Evolutionary conservation across 2,329 filamentous ascomycete genomes (phyloP), one percentile per base, ranked within the genome.

Genomic region (Hirsutella rhossiliensis): DNA sequence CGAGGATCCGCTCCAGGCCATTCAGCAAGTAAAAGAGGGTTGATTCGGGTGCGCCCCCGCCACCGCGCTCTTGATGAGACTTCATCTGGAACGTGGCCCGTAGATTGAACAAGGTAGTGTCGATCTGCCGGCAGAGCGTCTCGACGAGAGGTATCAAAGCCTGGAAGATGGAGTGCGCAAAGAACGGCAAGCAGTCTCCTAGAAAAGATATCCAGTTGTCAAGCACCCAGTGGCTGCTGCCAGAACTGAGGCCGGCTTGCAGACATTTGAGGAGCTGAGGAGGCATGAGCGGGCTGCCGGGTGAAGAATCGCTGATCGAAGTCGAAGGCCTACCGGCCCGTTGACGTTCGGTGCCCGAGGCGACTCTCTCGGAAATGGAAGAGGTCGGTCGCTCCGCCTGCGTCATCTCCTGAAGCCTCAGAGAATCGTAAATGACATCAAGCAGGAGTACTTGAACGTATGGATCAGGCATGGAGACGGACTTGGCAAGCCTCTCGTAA

Each of bases 201-300:
- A 98, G 71, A 52, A 98, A 89, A 28, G 77, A 73, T 11, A 96
- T 80, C 94, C 94, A 98, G 58, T 86, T 89, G 54, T 97, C 89
- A 31, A 98, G 68, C 6, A 94, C 82, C 9, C 80, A 71, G 5
- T 87, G 80, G 52, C 86, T 89, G 43, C 72, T 80, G 3, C 74
- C 60, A 4, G 87, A 85, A 44, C 84, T 80, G 41, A 98, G 81
- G 0, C 88, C 92, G 39, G 80, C 78, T 48, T 87, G 81, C 12
- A 98, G 71, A 56, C 87, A 94, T 49, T 85, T 82, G n/a, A 92
- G 73, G n/a, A 98, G 64, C 31, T 81, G 69, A 15, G 78, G 66
- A 3, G 84, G 80, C 18, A 86, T 84, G 4, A 81, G 41, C 15
- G 51, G 49, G 5, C 47, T 43, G 9, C 45, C 41, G 3, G 52